Conservation (phyloP, 495 filamentous ascomycete species). For the Aspergillus leporis region DNA sequence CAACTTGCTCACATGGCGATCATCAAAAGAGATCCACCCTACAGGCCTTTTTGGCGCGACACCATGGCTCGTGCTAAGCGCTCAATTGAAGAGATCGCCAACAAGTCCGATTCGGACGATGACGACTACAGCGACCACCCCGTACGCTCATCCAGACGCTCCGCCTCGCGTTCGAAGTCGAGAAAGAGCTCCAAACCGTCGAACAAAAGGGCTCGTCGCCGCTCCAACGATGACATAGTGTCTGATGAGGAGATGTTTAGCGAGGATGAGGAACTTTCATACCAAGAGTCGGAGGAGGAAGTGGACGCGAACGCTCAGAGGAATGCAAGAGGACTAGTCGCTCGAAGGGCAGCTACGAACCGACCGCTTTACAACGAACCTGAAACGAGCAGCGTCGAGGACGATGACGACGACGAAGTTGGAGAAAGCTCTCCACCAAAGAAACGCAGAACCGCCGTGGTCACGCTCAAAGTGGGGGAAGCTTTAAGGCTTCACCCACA, state of each 20-base stretch:
- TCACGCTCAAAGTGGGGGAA: slow-evolving; percentile 48
- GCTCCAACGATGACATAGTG: slow-evolving; percentile 62
- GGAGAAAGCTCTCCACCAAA: slow-evolving; percentile 27
- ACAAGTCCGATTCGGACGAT: slow-evolving; percentile 82
- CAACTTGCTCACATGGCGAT: slow-evolving; percentile 15
- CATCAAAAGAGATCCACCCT: slow-evolving; percentile 17
- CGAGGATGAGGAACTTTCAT: slow-evolving; percentile 60
- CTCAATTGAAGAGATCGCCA: slow-evolving; percentile 72
- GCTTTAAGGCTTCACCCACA: slow-evolving; percentile 33
- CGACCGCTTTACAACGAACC: slow-evolving; percentile 39
- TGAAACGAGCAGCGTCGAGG: slow-evolving; percentile 24
- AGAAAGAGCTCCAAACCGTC: slow-evolving; percentile 47
- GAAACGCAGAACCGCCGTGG: slow-evolving; percentile 35
- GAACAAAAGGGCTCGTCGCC: slow-evolving; percentile 52
- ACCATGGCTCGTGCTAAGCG: slow-evolving; percentile 63
- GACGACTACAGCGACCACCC: slow-evolving; percentile 65
- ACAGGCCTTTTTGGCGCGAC: slow-evolving; percentile 5
- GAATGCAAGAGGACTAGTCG: slow-evolving; percentile 68
- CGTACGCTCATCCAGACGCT: slow-evolving; percentile 32
- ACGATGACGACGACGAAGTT: slow-evolving; percentile 46
- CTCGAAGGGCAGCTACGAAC: slow-evolving; percentile 61
- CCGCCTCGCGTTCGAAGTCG: slow-evolving; percentile 39
- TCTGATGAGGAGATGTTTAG: slow-evolving; percentile 69
- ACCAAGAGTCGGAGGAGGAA: slow-evolving; percentile 56
- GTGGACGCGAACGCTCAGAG: slow-evolving; percentile 64